Base-by-base conservation (phyloP, 768 basidiomycete genomes). In the Agaricus bisporus region DNA sequence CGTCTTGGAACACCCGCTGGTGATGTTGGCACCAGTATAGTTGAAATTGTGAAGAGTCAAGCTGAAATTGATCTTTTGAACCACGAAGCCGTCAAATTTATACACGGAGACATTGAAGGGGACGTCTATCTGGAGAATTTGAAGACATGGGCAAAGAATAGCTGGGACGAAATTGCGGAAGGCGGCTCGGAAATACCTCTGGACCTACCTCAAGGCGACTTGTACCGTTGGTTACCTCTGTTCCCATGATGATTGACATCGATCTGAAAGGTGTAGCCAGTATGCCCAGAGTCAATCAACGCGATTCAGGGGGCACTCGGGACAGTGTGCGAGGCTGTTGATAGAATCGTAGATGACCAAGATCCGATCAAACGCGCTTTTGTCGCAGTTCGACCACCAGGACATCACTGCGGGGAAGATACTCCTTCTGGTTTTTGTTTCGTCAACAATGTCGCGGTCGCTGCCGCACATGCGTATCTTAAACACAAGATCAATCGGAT, bases 381-480 rank as follows among this genome's bases (percentile, higher is more conserved):
- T 65, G 91, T 91, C 9, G 86, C 83, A 0, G 78, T 97, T 17
- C 72, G 95, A 47, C 95, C 94, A 0, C 95, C 95, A 0, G 95
- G 95, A 1, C 94, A 97, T 73, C 94, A 98, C 60, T 95, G 94
- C 62, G 90, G 90, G 2, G 92, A 94, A 67, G 82, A 93, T 55
- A 81, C 81, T 0, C 95, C 95, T 0, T 86, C 83, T 9, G 95
- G 95, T 0, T 98, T 98, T 66, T 98, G 95, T 67, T 97, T 95
- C 60, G 79, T 97, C 28, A 98, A 98, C 59, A 99, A 98, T 62
- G 88, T 97, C 0, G 85, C 86, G 0, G 78, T 98, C 3, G 94
- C 78, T 0, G 93, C 93, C 29, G 91, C 92, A 12, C 91, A 98
- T 64, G 94, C 94, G 0, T 85, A 98, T 66, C 68, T 97, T 11